Evolutionary conservation across 106 monocot genomes (phyloP).

Genomic region (Dendrobium chrysotoxum): DNA sequence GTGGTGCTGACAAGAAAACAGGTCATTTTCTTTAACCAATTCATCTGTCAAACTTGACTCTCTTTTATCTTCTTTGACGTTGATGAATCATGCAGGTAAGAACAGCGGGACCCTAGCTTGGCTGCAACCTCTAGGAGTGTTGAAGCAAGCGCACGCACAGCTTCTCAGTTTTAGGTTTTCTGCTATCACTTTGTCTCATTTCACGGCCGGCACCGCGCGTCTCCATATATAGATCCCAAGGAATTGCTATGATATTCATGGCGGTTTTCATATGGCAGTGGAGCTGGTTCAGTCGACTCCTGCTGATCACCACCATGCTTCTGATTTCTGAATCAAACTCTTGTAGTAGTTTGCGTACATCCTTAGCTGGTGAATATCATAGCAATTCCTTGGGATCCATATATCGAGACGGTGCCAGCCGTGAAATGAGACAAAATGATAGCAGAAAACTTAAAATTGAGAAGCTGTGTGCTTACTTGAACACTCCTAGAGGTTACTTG

Average conservation of each 20-base stretch:
- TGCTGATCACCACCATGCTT: too few relatives aligned
- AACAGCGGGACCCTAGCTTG: slow-evolving; percentile 60
- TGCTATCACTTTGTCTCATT: slow-evolving; percentile 11
- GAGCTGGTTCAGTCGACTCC: too few relatives aligned
- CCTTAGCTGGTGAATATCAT: too few relatives aligned
- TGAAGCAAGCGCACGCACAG: slow-evolving; percentile 76
- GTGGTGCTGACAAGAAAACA: background rate
- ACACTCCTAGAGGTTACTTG: slow-evolving; percentile 57
- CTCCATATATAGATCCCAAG: background rate
- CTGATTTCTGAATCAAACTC: too few relatives aligned
- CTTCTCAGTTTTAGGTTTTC: slow-evolving; percentile 31
- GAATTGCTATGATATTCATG: too few relatives aligned
- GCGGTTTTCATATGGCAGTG: slow-evolving; percentile 33
- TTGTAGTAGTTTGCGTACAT: too few relatives aligned
- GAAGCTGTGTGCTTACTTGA: slow-evolving; percentile 69
- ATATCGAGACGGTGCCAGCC: background rate
- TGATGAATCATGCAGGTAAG: slow-evolving; percentile 55
- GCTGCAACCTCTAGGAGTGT: slow-evolving; percentile 67
- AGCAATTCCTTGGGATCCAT: too few relatives aligned
- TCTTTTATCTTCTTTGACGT: slow-evolving; percentile 6
- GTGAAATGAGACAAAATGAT: slow-evolving; percentile 5
- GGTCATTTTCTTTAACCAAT: too few relatives aligned
- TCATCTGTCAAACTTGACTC: too few relatives aligned
- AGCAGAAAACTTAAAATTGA: slow-evolving; percentile 24
- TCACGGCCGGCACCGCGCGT: background rate